Evolutionary conservation across 805 yeast species (phyloP), one percentile per base, ranked within the genome.

Genomic region (Saccharomyces cerevisiae): DNA sequence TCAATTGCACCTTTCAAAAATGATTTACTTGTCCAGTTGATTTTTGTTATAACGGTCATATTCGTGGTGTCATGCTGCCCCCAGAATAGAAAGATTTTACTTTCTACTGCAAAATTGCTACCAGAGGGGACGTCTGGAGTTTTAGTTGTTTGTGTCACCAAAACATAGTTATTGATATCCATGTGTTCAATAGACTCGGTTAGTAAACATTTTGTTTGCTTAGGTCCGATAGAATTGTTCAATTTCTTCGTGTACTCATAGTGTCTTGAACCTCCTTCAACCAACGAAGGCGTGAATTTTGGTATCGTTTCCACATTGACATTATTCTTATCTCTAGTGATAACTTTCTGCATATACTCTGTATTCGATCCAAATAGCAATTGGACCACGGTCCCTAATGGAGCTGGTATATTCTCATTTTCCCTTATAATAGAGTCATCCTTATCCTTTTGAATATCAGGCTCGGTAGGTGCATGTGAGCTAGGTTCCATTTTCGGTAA

Each of bases 81-180:
- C 95, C 96, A 87, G n/a, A 79, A 76, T 6, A 86, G 61, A 63
- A 75, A 80, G 24, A 82, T 74, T 41, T 78, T 76, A 1, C 91
- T 83, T 47, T 77, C 74, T 1, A 86, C 87, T 43, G 78, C 75
- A 61, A 87, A 87, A 1, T 83, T 76, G 57, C 76, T 77, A 10
- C 96, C 96, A 41, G 84, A 81, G 0, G 91, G 91, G 10, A 85
- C 88, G 68, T 85, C 90, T 0, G 90, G 91, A 0, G 88, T 82
- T 29, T 75, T 77, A 0, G 88, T 81, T 1, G 73, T 64, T 58
- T 82, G 85, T 13, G 74, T 71, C 2, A 82, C 79, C 21, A 74
- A 63, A 32, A 80, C 70, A 48, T 59, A 61, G 31, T 70, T 70
- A 9, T 76, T 71, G 17, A 78, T 69, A 61, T 84, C 82, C 55